Base-by-base conservation (phyloP, 2,329 filamentous ascomycete genomes). In the Periglandula ipomoeae region DNA sequence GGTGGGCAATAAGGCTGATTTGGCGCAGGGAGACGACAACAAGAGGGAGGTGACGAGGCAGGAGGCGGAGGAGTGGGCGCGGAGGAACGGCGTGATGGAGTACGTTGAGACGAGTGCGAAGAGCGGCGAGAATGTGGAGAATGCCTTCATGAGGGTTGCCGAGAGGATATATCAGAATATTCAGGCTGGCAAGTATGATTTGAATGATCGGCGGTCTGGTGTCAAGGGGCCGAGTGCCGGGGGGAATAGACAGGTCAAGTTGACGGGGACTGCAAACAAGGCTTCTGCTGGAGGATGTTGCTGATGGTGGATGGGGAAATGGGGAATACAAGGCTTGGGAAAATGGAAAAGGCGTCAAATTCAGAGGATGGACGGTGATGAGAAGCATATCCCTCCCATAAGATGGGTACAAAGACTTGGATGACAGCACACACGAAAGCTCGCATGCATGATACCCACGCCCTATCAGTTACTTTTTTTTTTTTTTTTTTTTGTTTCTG, bases 101-200 rank as follows among this genome's bases (percentile, higher is more conserved):
- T 97, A 97, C 64, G 89, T 97, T 53, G 93, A 98, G 72, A 98
- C 93, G 35, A 90, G 85, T 56, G 93, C 93, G 44, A 98, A 97
- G 74, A 94, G 85, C 53, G 93, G 93, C 46, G 89, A 95, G 63
- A 89, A 89, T 45, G 93, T 98, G 32, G 93, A 98, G 66, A 79
- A 83, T 57, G 93, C 93, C 2, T 98, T 98, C 61, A 78, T 95
- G 62, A 83, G 93, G 61, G 90, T 97, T 13, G 89, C 93, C 19
- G 89, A 96, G 72, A 78, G 90, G 66, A 97, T 98, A 71, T 95
- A 94, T 64, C 83, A 91, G 65, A 97, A 97, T 61, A 96, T 98
- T 53, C 89, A 96, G 71, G 88, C 88, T 1, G 93, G 93, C 10
- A 88, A 82, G 64, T 97, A 97, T 65, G 90, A 98, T 68, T 71